Evolutionary conservation across 169 alveolate species (phyloP), one percentile per base, ranked within the genome.

Genomic region (Babesia caballi): DNA sequence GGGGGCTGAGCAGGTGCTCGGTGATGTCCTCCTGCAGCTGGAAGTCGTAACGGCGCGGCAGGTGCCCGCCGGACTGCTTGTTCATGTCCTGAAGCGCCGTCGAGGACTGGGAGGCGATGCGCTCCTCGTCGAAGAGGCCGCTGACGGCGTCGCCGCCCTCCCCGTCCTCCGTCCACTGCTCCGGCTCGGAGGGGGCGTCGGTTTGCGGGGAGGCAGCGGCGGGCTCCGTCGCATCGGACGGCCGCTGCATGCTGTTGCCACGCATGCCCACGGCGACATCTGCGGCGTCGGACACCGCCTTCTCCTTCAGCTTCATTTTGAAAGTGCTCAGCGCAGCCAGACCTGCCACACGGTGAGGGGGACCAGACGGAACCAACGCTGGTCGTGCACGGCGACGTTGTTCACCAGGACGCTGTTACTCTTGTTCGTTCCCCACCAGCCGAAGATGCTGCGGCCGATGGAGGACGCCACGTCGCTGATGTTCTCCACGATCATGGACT

Each of bases 1-100:
- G 72, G 23, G 95, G 94, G 36, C 87, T 84, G 51, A 91, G 74
- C 53, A 82, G 85, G 77, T 91, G 95, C 71, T 91, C 95, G 52
- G 94, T 91, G 28, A 86, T 89, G 60, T 88, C 94, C 85, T 91
- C 95, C 44, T 91, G 95, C 44, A 91, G 74, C 28, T 90, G 93
- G 54, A 69, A 85, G 54, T 89, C 92, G 30, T 83, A 75, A 52
- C 92, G 49, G 14, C 66, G 66, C 19, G 51, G 85, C 32, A 19
- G 76, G 61, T 38, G 59, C 47, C 49, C 38, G 33, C 46, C 57
- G 32, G 53, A 30, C 74, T 40, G 58, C 44, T 41, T 80, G 77
- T 54, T 50, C 73, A 36, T 54, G 21, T 57, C 73, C 44, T 49
- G 82, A 15, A 57, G 41, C 3, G 63, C 75, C 33, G 27, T 60